A percentile compares a stretch with the other conserved stretches of the same genome.
phyloP scores from a whole-genome alignment of 495 filamentous ascomycete genomes.

The Xylaria curta region DNA sequence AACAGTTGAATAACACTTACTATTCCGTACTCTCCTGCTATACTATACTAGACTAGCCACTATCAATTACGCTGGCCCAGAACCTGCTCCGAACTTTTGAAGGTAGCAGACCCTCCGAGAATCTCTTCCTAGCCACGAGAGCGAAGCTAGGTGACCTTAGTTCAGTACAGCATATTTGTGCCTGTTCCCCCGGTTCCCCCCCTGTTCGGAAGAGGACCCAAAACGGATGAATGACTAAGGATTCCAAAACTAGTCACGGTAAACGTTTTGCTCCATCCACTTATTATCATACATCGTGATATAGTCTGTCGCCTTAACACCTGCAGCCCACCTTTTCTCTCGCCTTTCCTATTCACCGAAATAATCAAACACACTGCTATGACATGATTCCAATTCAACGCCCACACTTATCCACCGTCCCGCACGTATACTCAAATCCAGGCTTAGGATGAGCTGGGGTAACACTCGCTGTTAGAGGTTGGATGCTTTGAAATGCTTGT shows the following conservation, averaged over 20 bases:
- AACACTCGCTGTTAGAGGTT: conserved; percentile 4
- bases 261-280: conserved; percentile 14
- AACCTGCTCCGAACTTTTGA: not conserved
- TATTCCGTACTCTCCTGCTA: not conserved
- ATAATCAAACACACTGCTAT: not conserved
- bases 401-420: conserved; percentile 6
- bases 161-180: not conserved
- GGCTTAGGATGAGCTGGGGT: not conserved
- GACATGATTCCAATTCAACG: conserved; percentile 10
- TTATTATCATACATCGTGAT: conserved; percentile 11
- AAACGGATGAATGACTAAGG: conserved; percentile 14
- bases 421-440: conserved; percentile 5
- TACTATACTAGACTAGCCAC: not conserved
- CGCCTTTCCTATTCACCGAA: conserved; percentile 8
- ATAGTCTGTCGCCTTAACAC: conserved; percentile 7
- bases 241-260: conserved; percentile 19
- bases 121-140: conserved; percentile 10
- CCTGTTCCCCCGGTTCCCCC: not conserved
- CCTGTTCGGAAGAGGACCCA: conserved; percentile 14
- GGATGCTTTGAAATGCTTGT: conserved; percentile 20
- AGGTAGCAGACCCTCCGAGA: conserved; percentile 13
- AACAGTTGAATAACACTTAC: not conserved
- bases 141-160: not conserved
- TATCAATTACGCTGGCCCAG: not conserved
- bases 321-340: conserved; percentile 20